Evolutionary conservation across 495 filamentous ascomycete species (phyloP).

Genomic region (Penicillium herquei): DNA sequence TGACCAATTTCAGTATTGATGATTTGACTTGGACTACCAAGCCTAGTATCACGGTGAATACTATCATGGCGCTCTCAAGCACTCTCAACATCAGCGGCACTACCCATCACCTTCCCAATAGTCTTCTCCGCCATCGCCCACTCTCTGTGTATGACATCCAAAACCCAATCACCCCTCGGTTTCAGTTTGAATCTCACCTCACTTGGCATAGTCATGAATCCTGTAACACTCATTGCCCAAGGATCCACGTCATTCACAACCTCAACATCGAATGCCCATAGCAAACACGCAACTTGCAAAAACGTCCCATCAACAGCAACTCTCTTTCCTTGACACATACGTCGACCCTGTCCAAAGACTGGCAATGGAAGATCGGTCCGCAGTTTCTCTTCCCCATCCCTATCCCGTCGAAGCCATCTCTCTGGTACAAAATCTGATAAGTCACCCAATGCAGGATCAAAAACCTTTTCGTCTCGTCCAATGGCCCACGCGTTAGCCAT

Average conservation of each 20-base stretch:
- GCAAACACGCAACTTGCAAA: slow-evolving; percentile 26
- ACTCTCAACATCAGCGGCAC: not conserved
- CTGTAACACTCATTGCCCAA: slow-evolving; percentile 29
- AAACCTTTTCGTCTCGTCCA: slow-evolving; percentile 22
- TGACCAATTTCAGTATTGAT: no score
- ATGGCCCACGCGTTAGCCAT: slow-evolving; percentile 55
- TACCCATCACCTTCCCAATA: slow-evolving; percentile 10
- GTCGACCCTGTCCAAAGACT: slow-evolving; percentile 30
- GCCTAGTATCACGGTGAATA: no score
- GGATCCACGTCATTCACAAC: slow-evolving; percentile 21
- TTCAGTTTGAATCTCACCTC: slow-evolving; percentile 21
- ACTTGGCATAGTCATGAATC: slow-evolving; percentile 28
- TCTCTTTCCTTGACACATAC: slow-evolving; percentile 31
- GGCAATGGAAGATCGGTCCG: slow-evolving; percentile 27
- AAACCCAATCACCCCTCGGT: slow-evolving; percentile 22
- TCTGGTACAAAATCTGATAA: slow-evolving; percentile 24
- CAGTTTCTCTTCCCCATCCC: slow-evolving; percentile 7
- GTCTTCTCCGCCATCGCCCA: slow-evolving; percentile 14
- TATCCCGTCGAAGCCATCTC: slow-evolving; percentile 19
- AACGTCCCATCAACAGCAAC: slow-evolving; percentile 28
- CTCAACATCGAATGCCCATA: slow-evolving; percentile 34
- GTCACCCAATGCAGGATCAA: slow-evolving; percentile 22
- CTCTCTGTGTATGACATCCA: slow-evolving; percentile 14
- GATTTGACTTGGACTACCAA: no score
- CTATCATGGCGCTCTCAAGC: no score